Evolutionary conservation across 2,329 filamentous ascomycete genomes (phyloP).

Genomic region (Zelopaecilomyces penicillatus): DNA sequence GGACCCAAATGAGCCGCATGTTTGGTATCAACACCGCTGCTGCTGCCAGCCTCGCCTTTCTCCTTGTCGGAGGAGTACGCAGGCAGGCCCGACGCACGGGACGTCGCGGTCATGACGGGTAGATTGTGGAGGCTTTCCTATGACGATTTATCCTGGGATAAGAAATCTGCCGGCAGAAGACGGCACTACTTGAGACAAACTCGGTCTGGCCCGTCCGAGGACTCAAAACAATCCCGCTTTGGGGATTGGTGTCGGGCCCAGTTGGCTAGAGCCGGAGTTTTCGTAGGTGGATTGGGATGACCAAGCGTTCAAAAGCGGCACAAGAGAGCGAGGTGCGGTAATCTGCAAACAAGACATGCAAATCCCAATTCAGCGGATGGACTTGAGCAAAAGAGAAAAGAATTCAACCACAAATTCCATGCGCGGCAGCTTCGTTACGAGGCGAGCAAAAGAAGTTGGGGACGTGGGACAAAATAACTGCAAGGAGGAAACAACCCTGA

Average conservation of each 20-base stretch:
- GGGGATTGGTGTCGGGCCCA: too few relatives aligned
- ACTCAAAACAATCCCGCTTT: too few relatives aligned
- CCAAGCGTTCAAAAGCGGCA: too few relatives aligned
- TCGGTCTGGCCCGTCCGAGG: too few relatives aligned
- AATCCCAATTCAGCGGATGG: conserved; percentile 13
- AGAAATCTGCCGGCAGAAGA: too few relatives aligned
- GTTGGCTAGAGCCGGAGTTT: too few relatives aligned
- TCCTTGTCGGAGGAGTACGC: conserved; percentile 17
- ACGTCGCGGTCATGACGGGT: conserved; percentile 2
- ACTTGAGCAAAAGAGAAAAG: conserved; percentile 18
- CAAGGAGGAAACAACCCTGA: neutral
- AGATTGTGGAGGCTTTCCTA: too few relatives aligned
- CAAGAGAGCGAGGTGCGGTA: neutral
- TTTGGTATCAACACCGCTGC: conserved; percentile 1
- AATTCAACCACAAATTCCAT: conserved; percentile 20
- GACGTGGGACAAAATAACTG: neutral
- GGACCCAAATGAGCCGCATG: neutral
- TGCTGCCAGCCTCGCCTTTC: conserved; percentile 1
- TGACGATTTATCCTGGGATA: too few relatives aligned
- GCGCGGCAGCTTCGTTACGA: conserved; percentile 2
- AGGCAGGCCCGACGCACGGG: conserved; percentile 8
- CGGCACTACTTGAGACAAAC: too few relatives aligned
- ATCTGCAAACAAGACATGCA: too few relatives aligned
- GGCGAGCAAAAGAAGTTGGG: neutral
- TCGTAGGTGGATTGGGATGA: too few relatives aligned